phyloP scores from a whole-genome alignment of 441 rosid species.

The Geranium incanum region DNA sequence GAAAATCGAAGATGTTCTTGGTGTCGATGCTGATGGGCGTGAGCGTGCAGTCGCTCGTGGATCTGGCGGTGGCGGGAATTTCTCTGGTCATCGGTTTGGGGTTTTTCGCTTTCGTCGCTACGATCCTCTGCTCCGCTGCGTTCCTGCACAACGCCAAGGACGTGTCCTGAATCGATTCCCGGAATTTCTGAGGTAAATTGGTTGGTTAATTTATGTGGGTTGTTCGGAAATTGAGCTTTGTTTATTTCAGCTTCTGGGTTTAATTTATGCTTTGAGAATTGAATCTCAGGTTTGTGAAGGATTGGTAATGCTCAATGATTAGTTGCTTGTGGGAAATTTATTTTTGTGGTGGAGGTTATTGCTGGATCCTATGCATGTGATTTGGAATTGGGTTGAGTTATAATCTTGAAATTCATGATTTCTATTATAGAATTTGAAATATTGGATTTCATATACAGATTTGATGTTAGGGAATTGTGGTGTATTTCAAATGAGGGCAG shows the following conservation, averaged over 20 bases:
- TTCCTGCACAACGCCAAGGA: constrained; percentile 56
- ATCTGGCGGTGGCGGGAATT: constrained; percentile 60
- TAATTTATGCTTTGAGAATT: too few relatives aligned
- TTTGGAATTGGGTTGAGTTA: too few relatives aligned
- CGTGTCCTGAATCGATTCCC: constrained; percentile 1
- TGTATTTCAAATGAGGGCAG: too few relatives aligned
- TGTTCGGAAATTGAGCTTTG: constrained; percentile 5
- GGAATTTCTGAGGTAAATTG: not conserved
- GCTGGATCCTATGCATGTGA: too few relatives aligned
- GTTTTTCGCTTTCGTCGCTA: constrained; percentile 52
- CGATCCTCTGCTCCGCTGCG: constrained; percentile 64
- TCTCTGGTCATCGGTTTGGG: constrained; percentile 64
- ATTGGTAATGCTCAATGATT: too few relatives aligned
- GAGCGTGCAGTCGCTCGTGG: constrained; percentile 44
- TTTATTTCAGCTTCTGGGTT: not conserved
- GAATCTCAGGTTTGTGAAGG: too few relatives aligned
- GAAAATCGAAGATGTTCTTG: constrained; percentile 6
- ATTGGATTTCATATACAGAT: too few relatives aligned
- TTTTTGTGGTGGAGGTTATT: too few relatives aligned
- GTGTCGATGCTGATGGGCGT: constrained; percentile 30
- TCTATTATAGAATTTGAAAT: too few relatives aligned
- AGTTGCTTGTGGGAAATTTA: too few relatives aligned
- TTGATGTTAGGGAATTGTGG: too few relatives aligned
- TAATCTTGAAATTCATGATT: too few relatives aligned
- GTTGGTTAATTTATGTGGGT: not conserved